Evolutionary conservation across 2,329 filamentous ascomycete species (phyloP).

Genomic region (Colletotrichum sp.): DNA sequence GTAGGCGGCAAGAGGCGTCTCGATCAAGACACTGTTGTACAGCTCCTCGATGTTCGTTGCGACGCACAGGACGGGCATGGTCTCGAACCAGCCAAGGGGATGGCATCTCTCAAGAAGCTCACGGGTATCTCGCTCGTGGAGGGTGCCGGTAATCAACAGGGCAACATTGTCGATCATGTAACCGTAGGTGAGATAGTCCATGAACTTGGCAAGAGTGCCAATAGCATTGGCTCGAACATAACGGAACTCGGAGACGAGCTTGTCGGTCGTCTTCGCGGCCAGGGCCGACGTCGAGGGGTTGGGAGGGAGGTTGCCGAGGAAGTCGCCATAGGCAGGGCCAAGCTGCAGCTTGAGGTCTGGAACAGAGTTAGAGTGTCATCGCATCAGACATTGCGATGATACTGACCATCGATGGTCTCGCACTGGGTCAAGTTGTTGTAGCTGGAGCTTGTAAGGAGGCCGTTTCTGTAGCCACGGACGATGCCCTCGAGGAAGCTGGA

Average conservation of each 20-base stretch:
- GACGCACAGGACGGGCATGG: conserved; percentile 96
- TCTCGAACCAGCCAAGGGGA: conserved; percentile 98
- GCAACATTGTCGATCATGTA: conserved; percentile 99
- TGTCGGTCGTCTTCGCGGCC: conserved; percentile 94
- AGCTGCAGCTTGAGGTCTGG: conserved; percentile 97
- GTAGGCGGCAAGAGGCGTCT: conserved; percentile 93
- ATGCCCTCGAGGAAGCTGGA: conserved; percentile 94
- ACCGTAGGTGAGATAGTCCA: conserved; percentile 97
- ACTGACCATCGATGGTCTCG: conserved; percentile 91
- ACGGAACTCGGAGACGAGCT: conserved; percentile 95
- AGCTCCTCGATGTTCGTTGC: conserved; percentile 98
- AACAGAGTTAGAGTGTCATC: conserved; percentile 9
- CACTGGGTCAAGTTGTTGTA: conserved; percentile 97
- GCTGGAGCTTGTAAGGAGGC: conserved; percentile 85
- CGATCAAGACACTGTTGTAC: conserved; percentile 96
- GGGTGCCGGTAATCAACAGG: conserved; percentile 93
- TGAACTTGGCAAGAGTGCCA: conserved; percentile 89
- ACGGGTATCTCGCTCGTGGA: conserved; percentile 95
- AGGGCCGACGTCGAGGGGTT: conserved; percentile 97
- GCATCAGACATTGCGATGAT: not conserved
- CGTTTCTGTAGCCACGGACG: conserved; percentile 94
- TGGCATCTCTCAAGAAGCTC: conserved; percentile 96
- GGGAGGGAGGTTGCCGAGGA: conserved; percentile 89
- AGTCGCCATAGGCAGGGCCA: conserved; percentile 94
- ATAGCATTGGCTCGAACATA: conserved; percentile 95